A percentile compares a stretch with the other conserved stretches of the same genome.
These are phyloP conservation scores for Rhizophagus clarus DNA, from an alignment of 192 early-diverging fungal species.

Conservation along the genomic window DNA sequence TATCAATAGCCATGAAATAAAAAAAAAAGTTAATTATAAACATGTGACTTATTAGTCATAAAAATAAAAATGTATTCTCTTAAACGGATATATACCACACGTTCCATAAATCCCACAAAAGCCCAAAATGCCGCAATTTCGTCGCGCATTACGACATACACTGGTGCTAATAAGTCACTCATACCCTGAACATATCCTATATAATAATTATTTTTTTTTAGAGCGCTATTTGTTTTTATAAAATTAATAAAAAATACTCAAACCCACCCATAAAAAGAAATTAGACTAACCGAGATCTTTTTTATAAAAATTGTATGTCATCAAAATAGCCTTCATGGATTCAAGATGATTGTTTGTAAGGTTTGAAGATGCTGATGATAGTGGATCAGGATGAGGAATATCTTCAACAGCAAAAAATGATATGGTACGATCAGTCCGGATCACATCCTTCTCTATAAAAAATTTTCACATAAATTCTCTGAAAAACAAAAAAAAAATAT, in stretches of 20 bases:
- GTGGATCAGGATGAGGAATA: conserved; percentile 51
- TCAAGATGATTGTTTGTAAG: conserved; percentile 75
- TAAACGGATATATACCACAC: conserved; percentile 61
- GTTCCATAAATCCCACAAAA: conserved; percentile 88
- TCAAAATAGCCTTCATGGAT: conserved; percentile 86
- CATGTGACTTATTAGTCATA: neutral
- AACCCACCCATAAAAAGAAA: neutral
- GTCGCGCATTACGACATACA: conserved; percentile 85
- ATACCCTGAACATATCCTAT: conserved; percentile 96
- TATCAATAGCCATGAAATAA: conserved; percentile 12
- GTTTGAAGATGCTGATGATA: conserved; percentile 35
- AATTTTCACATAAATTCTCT: neutral
- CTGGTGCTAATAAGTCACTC: conserved; percentile 90
- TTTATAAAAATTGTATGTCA: conserved; percentile 91
- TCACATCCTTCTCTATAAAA: conserved; percentile 87
- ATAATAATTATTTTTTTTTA: neutral
- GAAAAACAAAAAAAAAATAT: neutral
- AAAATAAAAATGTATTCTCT: conserved; percentile 22
- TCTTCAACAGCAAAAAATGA: conserved; percentile 79
- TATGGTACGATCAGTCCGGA: conserved; percentile 90
- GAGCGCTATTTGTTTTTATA: neutral
- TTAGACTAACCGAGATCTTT: conserved; percentile 59
- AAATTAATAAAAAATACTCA: neutral
- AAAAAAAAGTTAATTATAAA: neutral
- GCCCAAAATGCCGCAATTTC: conserved; percentile 94